A percentile compares a stretch with the other conserved stretches of the same genome.
Conservation (phyloP, 139 green algal species). For the Desmodesmus armatus region DNA sequence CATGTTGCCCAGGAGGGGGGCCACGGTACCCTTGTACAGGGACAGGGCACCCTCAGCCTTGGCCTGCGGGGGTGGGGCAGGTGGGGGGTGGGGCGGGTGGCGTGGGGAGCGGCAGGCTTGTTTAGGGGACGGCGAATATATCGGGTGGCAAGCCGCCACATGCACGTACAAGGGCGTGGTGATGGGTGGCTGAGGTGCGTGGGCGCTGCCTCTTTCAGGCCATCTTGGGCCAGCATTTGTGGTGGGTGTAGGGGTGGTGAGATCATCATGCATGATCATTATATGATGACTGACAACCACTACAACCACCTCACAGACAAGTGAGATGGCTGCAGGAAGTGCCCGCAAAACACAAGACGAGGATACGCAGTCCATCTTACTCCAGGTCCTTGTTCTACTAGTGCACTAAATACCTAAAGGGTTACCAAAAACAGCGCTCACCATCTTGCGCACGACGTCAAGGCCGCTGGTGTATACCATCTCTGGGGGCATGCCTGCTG, state of each 20-base stretch:
- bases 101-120: not conserved
- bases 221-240: not conserved
- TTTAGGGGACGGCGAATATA: not conserved
- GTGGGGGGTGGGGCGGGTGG: not conserved
- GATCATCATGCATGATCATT: no score
- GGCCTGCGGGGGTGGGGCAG: not conserved
- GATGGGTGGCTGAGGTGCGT: no score
- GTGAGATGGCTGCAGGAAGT: not conserved
- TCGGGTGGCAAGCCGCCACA: not conserved
- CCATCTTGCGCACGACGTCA: slow-evolving; percentile 61
- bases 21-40: slow-evolving; percentile 57
- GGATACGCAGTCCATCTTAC: slow-evolving; percentile 52
- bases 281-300: not conserved
- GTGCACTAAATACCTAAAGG: no score
- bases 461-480: slow-evolving; percentile 53
- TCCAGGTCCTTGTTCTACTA: no score
- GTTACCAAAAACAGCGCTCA: no score
- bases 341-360: not conserved
- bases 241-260: not conserved
- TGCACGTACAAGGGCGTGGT: no score
- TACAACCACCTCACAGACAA: not conserved
- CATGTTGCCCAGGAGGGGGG: slow-evolving; percentile 57
- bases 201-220: no score
- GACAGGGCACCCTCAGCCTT: slow-evolving; percentile 43
- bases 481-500: slow-evolving; percentile 40